phyloP scores from a whole-genome alignment of 208 protist species.

The Trypanosoma rangeli region DNA sequence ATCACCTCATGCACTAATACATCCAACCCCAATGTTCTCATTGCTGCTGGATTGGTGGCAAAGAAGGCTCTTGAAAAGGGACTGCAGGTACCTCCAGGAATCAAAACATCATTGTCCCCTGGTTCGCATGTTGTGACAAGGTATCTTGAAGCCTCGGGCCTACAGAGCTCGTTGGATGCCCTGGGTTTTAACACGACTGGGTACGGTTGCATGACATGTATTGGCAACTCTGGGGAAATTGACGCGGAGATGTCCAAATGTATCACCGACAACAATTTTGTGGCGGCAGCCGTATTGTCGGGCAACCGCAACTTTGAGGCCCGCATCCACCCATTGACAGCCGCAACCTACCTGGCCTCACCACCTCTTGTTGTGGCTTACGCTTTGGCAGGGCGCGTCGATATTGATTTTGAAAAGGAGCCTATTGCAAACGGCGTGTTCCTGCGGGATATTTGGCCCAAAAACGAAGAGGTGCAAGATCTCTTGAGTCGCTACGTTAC shows the following conservation, averaged over 20 bases:
- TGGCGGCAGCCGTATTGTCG: constrained; percentile 93
- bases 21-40: constrained; percentile 94
- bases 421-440: constrained; percentile 92
- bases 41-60: constrained; percentile 93
- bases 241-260: constrained; percentile 86
- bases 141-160: constrained; percentile 89
- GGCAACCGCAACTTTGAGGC: constrained; percentile 98
- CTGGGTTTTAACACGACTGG: constrained; percentile 92
- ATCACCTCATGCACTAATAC: constrained; percentile 98
- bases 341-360: constrained; percentile 96
- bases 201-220: constrained; percentile 98
- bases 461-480: constrained; percentile 75
- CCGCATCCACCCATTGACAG: constrained; percentile 92
- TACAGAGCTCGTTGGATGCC: constrained; percentile 83
- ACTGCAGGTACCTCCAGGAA: constrained; percentile 83
- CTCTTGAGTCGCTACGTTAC: constrained; percentile 87
- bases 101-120: constrained; percentile 96
- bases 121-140: constrained; percentile 95
- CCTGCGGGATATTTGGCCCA: constrained; percentile 97
- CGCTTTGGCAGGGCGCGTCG: constrained; percentile 93
- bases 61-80: constrained; percentile 93
- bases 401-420: constrained; percentile 94
- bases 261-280: constrained; percentile 93
- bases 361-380: constrained; percentile 96
- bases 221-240: constrained; percentile 95